Evolutionary conservation across 2,329 filamentous ascomycete genomes (phyloP).

Genomic region (Cercospora sp.): DNA sequence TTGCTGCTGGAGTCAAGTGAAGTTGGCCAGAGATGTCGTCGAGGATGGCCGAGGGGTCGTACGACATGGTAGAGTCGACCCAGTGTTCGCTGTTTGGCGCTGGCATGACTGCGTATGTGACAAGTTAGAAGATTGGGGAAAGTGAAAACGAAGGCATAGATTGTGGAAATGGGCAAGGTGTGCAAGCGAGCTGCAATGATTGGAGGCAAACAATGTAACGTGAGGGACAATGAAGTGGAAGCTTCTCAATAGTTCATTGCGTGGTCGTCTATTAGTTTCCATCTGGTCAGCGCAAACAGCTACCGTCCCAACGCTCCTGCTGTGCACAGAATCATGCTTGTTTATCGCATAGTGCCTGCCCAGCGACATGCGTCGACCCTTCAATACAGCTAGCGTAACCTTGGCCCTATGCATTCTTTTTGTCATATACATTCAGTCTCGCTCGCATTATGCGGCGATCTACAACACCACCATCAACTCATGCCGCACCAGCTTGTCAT

Average conservation of each 20-base stretch:
- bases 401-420: background rate
- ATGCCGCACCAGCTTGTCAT: constrained; percentile 74
- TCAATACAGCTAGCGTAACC: background rate
- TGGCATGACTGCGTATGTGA: background rate
- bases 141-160: background rate
- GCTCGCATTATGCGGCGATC: background rate
- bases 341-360: background rate
- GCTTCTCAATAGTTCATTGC: background rate
- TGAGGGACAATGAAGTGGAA: background rate
- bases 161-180: background rate
- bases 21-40: constrained; percentile 2
- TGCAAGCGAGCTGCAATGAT: background rate
- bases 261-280: background rate
- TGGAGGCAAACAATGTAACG: background rate
- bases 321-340: background rate
- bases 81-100: background rate
- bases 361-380: background rate
- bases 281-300: constrained; percentile 5
- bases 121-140: background rate
- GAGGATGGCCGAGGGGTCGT: background rate
- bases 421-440: background rate
- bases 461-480: constrained; percentile 32
- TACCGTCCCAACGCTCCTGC: background rate
- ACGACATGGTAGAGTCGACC: background rate
- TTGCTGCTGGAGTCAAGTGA: background rate